phyloP scores from a whole-genome alignment of 148 eudicot species.

The Drosera capensis region DNA sequence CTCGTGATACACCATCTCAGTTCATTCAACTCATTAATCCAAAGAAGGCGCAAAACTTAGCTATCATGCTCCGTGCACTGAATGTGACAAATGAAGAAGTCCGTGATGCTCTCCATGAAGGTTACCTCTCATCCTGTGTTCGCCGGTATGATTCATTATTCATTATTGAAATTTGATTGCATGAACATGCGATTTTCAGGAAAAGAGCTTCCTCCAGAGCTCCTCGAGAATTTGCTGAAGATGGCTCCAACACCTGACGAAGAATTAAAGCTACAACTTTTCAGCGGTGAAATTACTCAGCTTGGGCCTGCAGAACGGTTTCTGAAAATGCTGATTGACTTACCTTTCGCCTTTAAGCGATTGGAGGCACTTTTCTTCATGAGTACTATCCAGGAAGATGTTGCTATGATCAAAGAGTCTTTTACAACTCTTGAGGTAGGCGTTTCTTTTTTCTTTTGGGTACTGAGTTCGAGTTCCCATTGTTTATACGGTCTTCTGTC shows the following conservation, averaged over 20 bases:
- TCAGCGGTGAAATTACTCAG: slow-evolving; percentile 40
- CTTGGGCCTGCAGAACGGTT: slow-evolving; percentile 90
- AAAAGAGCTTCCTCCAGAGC: slow-evolving; percentile 71
- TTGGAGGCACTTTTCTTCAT: slow-evolving; percentile 52
- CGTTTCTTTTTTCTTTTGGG: neutral
- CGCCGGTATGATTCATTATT: neutral
- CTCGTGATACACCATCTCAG: slow-evolving; percentile 27
- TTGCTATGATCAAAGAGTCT: slow-evolving; percentile 30
- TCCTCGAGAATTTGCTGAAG: slow-evolving; percentile 56
- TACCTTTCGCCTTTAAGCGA: slow-evolving; percentile 67
- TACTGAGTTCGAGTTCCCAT: too few relatives aligned
- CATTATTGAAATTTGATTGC: too few relatives aligned
- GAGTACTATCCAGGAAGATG: slow-evolving; percentile 59
- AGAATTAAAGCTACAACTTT: slow-evolving; percentile 58
- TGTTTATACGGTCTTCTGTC: slow-evolving; percentile 22
- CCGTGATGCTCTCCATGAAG: slow-evolving; percentile 63
- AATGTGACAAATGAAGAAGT: slow-evolving; percentile 67
- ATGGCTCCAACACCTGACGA: slow-evolving; percentile 76
- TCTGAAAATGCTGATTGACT: slow-evolving; percentile 51
- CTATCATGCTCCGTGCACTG: slow-evolving; percentile 51
- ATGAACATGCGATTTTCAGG: slow-evolving; percentile 23
- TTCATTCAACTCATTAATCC: slow-evolving; percentile 57
- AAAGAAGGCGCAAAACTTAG: slow-evolving; percentile 62
- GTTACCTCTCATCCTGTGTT: slow-evolving; percentile 14
- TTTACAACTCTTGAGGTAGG: slow-evolving; percentile 47